Evolutionary conservation across 768 basidiomycete species (phyloP).

Genomic region (Podaxis mareebaensis): DNA sequence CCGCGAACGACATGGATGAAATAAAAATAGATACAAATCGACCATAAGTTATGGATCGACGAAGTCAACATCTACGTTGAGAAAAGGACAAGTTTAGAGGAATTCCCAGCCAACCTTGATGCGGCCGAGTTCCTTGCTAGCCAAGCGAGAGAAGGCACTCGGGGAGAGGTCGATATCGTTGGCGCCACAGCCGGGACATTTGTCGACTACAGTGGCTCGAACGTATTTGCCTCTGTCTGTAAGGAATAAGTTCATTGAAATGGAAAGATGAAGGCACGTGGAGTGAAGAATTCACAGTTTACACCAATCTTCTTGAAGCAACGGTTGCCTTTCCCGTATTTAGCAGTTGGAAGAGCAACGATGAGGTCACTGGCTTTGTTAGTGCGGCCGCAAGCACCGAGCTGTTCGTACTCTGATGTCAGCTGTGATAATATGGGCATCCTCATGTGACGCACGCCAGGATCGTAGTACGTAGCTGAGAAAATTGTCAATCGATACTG

Average conservation of each 20-base stretch:
- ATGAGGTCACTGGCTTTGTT: conserved; percentile 54
- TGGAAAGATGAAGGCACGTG: neutral
- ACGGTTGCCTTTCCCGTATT: conserved; percentile 44
- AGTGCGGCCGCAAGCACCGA: conserved; percentile 63
- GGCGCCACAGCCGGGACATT: conserved; percentile 26
- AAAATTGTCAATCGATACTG: neutral
- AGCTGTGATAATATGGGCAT: neutral
- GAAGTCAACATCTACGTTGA: neutral
- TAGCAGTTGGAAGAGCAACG: conserved; percentile 52
- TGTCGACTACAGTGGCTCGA: conserved; percentile 26
- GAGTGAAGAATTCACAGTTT: conserved; percentile 50
- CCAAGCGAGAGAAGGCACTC: conserved; percentile 25
- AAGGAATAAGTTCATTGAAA: conserved; percentile 43
- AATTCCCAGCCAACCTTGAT: conserved; percentile 25
- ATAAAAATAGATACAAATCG: neutral
- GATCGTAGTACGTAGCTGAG: conserved; percentile 10
- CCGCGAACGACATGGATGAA: neutral
- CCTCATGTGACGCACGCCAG: neutral
- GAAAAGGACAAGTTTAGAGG: conserved; percentile 1
- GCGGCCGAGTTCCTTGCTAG: conserved; percentile 18
- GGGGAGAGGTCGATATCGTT: conserved; percentile 31
- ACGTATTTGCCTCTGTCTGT: conserved; percentile 17
- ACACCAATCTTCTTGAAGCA: conserved; percentile 8
- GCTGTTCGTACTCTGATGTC: conserved; percentile 15
- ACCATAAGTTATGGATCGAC: neutral